Percentiles rank a stretch among this genome's conserved stretches.
Evolutionary conservation across 2,329 filamentous ascomycete species (phyloP).

Genomic region (Chaetomium globosum): DNA sequence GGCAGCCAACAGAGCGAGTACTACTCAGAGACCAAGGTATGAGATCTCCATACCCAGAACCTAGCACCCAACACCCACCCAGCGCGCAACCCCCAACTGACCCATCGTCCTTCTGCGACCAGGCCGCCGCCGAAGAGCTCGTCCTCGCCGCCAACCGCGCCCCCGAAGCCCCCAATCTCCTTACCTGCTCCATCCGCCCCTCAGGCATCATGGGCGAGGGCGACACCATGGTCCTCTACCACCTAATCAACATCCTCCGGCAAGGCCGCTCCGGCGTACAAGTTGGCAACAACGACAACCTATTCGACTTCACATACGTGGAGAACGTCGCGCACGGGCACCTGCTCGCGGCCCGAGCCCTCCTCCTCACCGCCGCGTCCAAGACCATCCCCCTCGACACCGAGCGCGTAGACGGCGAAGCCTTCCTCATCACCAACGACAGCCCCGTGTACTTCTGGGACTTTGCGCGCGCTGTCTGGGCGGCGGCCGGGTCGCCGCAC

Average conservation of each 20-base stretch:
- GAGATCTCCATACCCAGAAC: not conserved
- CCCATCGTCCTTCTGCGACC: not conserved
- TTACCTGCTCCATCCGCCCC: slow-evolving; percentile 80
- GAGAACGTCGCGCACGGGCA: slow-evolving; percentile 74
- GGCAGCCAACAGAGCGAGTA: slow-evolving; percentile 73
- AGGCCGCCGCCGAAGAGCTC: slow-evolving; percentile 77
- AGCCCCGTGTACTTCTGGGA: slow-evolving; percentile 90
- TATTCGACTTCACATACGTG: slow-evolving; percentile 68
- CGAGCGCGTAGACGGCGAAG: slow-evolving; percentile 79
- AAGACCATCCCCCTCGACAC: slow-evolving; percentile 66
- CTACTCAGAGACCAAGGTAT: slow-evolving; percentile 88
- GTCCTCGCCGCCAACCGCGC: slow-evolving; percentile 74
- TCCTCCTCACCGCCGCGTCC: slow-evolving; percentile 63
- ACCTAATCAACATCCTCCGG: slow-evolving; percentile 71
- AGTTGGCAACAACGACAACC: slow-evolving; percentile 69
- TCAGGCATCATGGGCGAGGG: slow-evolving; percentile 90
- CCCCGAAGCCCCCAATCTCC: slow-evolving; percentile 58
- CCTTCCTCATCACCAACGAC: slow-evolving; percentile 90
- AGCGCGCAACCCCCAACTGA: slow-evolving; percentile 12
- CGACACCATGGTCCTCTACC: slow-evolving; percentile 74
- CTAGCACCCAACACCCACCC: not conserved
- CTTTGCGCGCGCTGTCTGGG: slow-evolving; percentile 78
- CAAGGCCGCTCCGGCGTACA: slow-evolving; percentile 74
- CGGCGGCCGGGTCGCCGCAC: slow-evolving; percentile 55
- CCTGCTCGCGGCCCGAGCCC: slow-evolving; percentile 73